Conservation (phyloP, 345 rosid species). For the Hibiscus syriacus region DNA sequence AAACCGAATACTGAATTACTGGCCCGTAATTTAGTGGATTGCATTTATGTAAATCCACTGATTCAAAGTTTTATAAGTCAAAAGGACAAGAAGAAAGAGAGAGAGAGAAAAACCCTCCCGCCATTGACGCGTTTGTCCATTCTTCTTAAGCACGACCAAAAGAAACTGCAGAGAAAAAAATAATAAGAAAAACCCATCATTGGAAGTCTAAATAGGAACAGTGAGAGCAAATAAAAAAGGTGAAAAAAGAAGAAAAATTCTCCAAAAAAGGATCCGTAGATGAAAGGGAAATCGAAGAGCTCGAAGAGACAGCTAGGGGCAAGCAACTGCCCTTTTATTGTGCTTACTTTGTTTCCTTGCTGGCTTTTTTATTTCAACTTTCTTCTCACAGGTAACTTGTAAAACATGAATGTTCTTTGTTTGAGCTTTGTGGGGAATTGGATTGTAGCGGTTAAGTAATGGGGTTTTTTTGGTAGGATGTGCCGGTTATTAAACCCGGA, state of each 20-base stretch:
- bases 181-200: slow-evolving; percentile 2
- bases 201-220: not conserved
- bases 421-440: not conserved
- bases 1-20: no score
- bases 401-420: no score
- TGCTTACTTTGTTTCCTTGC: slow-evolving; percentile 54
- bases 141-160: not conserved
- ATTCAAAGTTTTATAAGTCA: not conserved
- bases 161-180: not conserved
- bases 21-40: not conserved
- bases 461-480: slow-evolving; percentile 31
- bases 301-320: slow-evolving; percentile 47
- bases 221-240: not conserved
- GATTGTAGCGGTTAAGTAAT: slow-evolving; percentile 3
- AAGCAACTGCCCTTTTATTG: slow-evolving; percentile 29
- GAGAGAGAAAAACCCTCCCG: not conserved
- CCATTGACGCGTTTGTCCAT: slow-evolving; percentile 6
- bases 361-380: slow-evolving; percentile 53
- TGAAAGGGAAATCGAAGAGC: slow-evolving; percentile 59
- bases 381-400: slow-evolving; percentile 41
- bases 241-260: not conserved
- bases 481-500: slow-evolving; percentile 41
- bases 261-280: slow-evolving; percentile 9
- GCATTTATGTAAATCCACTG: not conserved
- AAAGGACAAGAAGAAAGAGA: not conserved